Evolutionary conservation across 768 basidiomycete species (phyloP).

Genomic region (Pleurotus tuber-regium): DNA sequence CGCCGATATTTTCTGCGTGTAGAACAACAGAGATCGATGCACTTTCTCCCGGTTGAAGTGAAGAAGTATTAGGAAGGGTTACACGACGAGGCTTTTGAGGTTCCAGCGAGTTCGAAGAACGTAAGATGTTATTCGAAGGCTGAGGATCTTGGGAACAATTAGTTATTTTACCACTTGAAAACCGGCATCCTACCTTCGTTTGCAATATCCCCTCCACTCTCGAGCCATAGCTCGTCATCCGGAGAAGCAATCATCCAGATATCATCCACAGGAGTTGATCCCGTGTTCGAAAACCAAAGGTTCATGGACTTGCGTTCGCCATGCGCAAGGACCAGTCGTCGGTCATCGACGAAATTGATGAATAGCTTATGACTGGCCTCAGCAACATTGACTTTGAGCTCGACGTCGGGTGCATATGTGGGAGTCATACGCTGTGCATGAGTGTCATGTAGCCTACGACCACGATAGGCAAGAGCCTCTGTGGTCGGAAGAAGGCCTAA

Average conservation of each 20-base stretch:
- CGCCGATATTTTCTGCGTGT: slow-evolving; percentile 47
- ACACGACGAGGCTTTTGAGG: slow-evolving; percentile 46
- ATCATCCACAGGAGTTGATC: slow-evolving; percentile 57
- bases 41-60: slow-evolving; percentile 46
- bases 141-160: no score
- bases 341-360: slow-evolving; percentile 54
- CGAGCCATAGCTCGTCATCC: slow-evolving; percentile 64
- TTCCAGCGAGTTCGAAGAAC: slow-evolving; percentile 51
- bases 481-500: slow-evolving; percentile 65
- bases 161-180: no score
- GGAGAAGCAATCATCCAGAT: slow-evolving; percentile 66
- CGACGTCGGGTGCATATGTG: slow-evolving; percentile 68
- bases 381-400: slow-evolving; percentile 60
- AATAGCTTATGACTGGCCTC: slow-evolving; percentile 63
- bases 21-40: slow-evolving; percentile 51
- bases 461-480: slow-evolving; percentile 70
- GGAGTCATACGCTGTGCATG: slow-evolving; percentile 63
- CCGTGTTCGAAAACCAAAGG: slow-evolving; percentile 67
- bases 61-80: slow-evolving; percentile 27
- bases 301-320: slow-evolving; percentile 62
- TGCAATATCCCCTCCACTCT: slow-evolving; percentile 22
- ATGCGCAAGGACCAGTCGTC: slow-evolving; percentile 51
- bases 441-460: slow-evolving; percentile 75
- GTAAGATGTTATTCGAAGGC: no score
- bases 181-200: background rate